Evolutionary conservation across 345 rosid genomes (phyloP), one percentile per base, ranked within the genome.

Genomic region (Acer yangbiense): DNA sequence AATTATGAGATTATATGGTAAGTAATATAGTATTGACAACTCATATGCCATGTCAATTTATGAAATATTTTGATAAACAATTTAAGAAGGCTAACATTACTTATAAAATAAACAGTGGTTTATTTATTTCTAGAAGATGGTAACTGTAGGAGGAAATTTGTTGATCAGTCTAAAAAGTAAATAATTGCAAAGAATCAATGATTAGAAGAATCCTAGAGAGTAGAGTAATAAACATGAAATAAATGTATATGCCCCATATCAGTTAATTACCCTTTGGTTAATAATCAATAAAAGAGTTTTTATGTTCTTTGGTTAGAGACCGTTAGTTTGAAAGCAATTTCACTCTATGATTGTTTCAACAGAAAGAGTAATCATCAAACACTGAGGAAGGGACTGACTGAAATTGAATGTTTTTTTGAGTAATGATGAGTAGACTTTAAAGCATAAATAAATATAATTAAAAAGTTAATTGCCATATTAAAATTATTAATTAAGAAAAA

Each of bases 271-370:
- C 55, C 66, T 61, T 61, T 13, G 62, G n/a, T 17, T 50, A 46
- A 8, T 52, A 54, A 27, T 54, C 23, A 58, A 4, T 54, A 54
- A 71, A 52, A 0, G n/a, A 9, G 16, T 39, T 57, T 57, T 48
- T 29, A 4, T 72, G 78, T 76, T 50, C 54, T 66, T 71, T 23
- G 65, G 71, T 55, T 72, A 73, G 69, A 58, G 81, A 77, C 80
- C 73, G 78, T 71, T 77, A 44, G 77, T 75, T 76, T 74, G 74
- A 78, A 81, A 55, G 76, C 67, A 78, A 44, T 55, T 72, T 72
- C 54, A 58, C 29, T 78, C 35, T 69, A 67, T 77, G 71, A 72
- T 78, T 68, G 25, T 72, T 81, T 76, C 71, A 74, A 17, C 77
- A 74, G 70, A 25, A 64, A 63, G 44, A 44, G 61, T 50, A 74